These are phyloP conservation scores for Rhazya stricta DNA, from an alignment of 257 asterid species.

Conservation along the genomic window DNA sequence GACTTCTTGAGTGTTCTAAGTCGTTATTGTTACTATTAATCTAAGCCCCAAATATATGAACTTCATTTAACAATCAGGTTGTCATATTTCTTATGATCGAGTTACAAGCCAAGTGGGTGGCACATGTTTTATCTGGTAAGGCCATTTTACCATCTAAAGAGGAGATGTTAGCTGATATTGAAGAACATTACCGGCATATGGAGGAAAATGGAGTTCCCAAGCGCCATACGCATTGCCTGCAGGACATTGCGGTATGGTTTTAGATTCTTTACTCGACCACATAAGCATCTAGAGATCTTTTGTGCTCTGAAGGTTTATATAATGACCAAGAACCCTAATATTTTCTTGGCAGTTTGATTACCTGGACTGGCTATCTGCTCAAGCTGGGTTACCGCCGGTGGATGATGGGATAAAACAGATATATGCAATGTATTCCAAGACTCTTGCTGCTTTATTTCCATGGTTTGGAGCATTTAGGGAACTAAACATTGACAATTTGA, in stretches of 20 bases:
- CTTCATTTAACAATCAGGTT: conserved; percentile 9
- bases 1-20: no score
- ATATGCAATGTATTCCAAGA: background rate
- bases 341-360: conserved; percentile 38
- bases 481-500: background rate
- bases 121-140: conserved; percentile 43
- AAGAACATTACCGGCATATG: conserved; percentile 34
- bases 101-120: conserved; percentile 65
- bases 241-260: background rate
- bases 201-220: conserved; percentile 34
- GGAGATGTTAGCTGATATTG: conserved; percentile 45
- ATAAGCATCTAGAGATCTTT: background rate
- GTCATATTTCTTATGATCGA: conserved; percentile 30
- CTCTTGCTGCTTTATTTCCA: background rate
- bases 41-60: background rate
- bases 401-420: conserved; percentile 13
- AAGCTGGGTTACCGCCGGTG: conserved; percentile 38
- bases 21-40: no score
- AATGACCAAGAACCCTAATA: no score
- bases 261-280: no score
- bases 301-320: background rate
- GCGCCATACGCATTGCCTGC: conserved; percentile 8
- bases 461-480: conserved; percentile 1
- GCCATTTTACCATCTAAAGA: conserved; percentile 37
- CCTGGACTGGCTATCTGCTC: conserved; percentile 49